Base-by-base conservation (phyloP, 2,329 filamentous ascomycete genomes). In the Arthrocladium fulminans region DNA sequence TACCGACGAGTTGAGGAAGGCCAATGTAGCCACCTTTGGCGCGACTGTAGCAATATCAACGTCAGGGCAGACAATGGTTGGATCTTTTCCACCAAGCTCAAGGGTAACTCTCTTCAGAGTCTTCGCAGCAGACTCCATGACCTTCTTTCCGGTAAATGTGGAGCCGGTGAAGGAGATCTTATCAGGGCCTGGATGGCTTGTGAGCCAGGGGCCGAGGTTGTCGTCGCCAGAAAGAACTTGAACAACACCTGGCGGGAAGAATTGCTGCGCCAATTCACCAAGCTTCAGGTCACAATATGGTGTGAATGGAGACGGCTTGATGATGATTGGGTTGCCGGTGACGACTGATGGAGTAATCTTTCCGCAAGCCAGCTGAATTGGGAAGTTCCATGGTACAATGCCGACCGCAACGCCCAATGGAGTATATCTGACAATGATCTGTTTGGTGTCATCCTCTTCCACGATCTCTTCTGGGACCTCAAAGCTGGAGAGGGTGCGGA, bases 101-200 rank as follows among this genome's bases (percentile, higher is more conserved):
- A 83, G 70, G 1, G 75, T 80, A 17, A 79, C 70, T 34, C 77
- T 68, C 69, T 81, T 83, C 22, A 83, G 63, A 0, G 76, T 79
- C 59, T 72, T 71, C 20, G 74, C 67, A 45, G 71, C 73, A n/a
- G 69, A 73, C 48, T 71, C 71, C 70, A 80, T 74, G 47, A 83
- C 74, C 61, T 73, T 73, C 67, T 81, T 81, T 8, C 80, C 80
- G 0, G 76, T 81, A 0, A 69, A 67, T 5, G 70, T 76, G 9
- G 76, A 80, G 2, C 80, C 79, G 0, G 80, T 83, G 63, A 84
- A 84, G 54, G 69, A 73, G 59, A 84, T 75, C 68, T 81, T 83
- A 49, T 74, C 70, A 48, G 83, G 73, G 17, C 70, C 75, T 0
- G 77, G 76, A 57, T 83, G 79, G n/a, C 60, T 62, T 0, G 77